Evolutionary conservation across 2,329 filamentous ascomycete species (phyloP), one percentile per base, ranked within the genome.

Genomic region (Phaeophleospora eucalypticola): DNA sequence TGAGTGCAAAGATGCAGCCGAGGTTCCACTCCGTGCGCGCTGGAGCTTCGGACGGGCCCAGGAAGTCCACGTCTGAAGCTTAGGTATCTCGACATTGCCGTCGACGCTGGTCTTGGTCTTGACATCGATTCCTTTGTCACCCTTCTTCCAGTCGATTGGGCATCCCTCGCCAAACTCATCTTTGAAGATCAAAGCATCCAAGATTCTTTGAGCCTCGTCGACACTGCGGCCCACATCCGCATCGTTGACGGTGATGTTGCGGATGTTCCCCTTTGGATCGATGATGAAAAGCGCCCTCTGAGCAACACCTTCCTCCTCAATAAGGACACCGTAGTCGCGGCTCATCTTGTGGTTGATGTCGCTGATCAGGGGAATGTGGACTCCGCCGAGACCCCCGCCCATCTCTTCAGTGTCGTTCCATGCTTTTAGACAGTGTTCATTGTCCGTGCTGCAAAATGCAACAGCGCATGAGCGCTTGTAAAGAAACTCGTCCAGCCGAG

Each of bases 231-330:
- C 81, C 53, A 84, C 80, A 51, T 80, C 78, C 24, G 82, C 73
- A 59, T 84, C 80, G 68, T 83, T 83, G 70, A 83, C 71, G 52
- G 80, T 82, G 65, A 83, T 81, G 72, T 81, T 57, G 53, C 80
- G 69, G 19, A 84, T 70, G 20, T 74, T 65, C 45, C 80, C 81
- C 65, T 78, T 77, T 49, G 80, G 80, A 63, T 84, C 81, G 59
- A 84, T 82, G 68, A 84, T 74, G 71, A 84, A 84, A 37, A 83
- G 71, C 3, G 80, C 81, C 17, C 81, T 74, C 48, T 84, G 75
- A 10, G 81, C 79, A 49, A 83, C 73, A 29, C 81, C 81, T 63
- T 81, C 76, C 17, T 82, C 78, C 67, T 83, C 81, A 47, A 83
- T 72, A 56, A 84, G 68, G 8, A 84, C 81, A 49, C 80, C 80